phyloP scores from a whole-genome alignment of 352 stramenopile genomes.

The Peronosclerospora sorghi region DNA sequence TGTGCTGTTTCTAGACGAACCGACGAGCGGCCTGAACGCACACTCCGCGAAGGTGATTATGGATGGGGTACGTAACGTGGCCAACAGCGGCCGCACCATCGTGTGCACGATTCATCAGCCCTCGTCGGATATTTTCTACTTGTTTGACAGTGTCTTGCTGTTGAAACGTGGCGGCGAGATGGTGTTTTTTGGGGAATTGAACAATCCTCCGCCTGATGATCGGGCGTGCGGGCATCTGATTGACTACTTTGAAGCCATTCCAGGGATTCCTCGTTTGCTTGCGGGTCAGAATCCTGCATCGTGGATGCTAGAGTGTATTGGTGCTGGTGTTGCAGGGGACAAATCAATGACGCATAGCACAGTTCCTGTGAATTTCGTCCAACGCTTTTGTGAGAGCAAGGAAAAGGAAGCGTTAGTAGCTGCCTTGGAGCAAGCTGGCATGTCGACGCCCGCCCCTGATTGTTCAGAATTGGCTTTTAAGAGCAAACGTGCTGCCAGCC shows the following conservation, averaged over 20 bases:
- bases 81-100: slow-evolving; percentile 39
- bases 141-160: slow-evolving; percentile 76
- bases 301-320: slow-evolving; percentile 19
- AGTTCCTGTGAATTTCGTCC: slow-evolving; percentile 33
- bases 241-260: slow-evolving; percentile 4
- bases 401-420: slow-evolving; percentile 10
- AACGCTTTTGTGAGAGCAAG: slow-evolving; percentile 24
- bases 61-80: slow-evolving; percentile 63
- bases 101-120: slow-evolving; percentile 39
- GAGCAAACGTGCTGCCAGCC: slow-evolving; percentile 23
- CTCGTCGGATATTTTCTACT: slow-evolving; percentile 15
- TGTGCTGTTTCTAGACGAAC: slow-evolving; percentile 65
- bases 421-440: slow-evolving; percentile 9
- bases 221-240: background rate
- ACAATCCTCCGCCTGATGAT: no score
- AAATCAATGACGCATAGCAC: no score
- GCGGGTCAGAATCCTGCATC: slow-evolving; percentile 15
- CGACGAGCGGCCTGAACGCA: slow-evolving; percentile 38
- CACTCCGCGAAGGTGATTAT: slow-evolving; percentile 72
- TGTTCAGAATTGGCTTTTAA: slow-evolving; percentile 20
- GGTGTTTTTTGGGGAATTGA: slow-evolving; percentile 35
- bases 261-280: background rate
- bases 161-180: slow-evolving; percentile 46
- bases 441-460: slow-evolving; percentile 6
- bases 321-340: slow-evolving; percentile 13